Conservation (phyloP, 495 filamentous ascomycete species). For the Aspergillus sparsus region DNA sequence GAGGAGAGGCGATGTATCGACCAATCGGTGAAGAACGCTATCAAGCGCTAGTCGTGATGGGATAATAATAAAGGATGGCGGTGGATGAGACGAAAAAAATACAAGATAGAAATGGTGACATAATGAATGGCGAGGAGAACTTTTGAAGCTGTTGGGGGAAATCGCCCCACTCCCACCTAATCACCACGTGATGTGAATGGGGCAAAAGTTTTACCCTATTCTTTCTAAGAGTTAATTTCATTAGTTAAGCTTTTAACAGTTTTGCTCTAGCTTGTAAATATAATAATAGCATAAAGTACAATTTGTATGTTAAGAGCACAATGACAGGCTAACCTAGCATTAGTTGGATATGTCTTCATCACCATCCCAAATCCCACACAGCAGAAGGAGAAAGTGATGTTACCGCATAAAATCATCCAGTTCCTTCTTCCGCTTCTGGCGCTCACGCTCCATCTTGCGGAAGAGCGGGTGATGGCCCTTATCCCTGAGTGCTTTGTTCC, state of each 20-base stretch:
- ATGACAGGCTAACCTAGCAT: too few relatives aligned
- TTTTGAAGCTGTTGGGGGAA: conserved; percentile 24
- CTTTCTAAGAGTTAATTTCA: not conserved
- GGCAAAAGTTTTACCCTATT: not conserved
- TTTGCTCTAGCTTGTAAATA: not conserved
- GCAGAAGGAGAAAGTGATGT: not conserved
- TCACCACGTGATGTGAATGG: conserved; percentile 22
- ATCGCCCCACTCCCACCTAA: conserved; percentile 21
- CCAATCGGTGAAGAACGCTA: not conserved
- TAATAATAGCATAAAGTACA: not conserved
- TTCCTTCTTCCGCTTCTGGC: conserved; percentile 61
- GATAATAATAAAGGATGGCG: not conserved
- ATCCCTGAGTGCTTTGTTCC: conserved; percentile 80
- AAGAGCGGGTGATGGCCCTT: conserved; percentile 70
- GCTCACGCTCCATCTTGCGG: conserved; percentile 78
- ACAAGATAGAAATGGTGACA: not conserved
- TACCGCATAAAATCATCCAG: conserved; percentile 31
- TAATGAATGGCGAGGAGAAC: conserved; percentile 4
- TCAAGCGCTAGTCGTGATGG: not conserved
- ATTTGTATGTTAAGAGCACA: too few relatives aligned
- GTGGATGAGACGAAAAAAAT: not conserved
- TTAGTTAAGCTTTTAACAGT: too few relatives aligned
- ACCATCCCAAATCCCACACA: not conserved
- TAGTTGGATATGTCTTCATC: not conserved
- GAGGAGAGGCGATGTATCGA: not conserved